Evolutionary conservation across 179 eudicot genomes (phyloP).

Genomic region (Gypsophila paniculata): DNA sequence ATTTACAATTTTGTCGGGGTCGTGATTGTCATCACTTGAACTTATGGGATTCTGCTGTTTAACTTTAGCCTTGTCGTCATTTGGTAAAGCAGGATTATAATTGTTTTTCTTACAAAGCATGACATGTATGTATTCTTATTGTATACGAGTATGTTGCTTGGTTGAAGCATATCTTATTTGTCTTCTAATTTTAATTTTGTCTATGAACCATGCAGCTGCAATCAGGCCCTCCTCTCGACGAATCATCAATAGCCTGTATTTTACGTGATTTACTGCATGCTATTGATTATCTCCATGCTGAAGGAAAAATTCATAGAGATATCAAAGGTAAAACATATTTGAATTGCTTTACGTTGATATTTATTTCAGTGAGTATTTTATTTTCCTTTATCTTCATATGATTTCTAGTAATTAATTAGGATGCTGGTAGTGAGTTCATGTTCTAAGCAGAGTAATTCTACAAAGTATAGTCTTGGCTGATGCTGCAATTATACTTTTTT

Average conservation of each 20-base stretch:
- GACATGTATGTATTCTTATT: background rate
- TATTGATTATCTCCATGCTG: constrained; percentile 84
- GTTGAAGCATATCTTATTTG: background rate
- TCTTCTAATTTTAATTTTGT: constrained; percentile 26
- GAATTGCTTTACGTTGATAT: background rate
- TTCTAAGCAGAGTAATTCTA: constrained; percentile 16
- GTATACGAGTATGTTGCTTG: no score
- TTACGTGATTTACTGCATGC: constrained; percentile 93
- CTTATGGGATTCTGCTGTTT: background rate
- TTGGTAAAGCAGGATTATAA: constrained; percentile 7
- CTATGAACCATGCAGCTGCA: constrained; percentile 77
- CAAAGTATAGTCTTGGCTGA: constrained; percentile 16
- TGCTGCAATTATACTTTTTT: constrained; percentile 9
- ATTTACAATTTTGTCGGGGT: constrained; percentile 5
- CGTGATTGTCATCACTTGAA: background rate
- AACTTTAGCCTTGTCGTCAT: background rate
- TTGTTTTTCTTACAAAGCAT: background rate
- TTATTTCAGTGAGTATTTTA: background rate
- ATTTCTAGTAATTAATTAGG: background rate
- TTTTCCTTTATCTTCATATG: background rate
- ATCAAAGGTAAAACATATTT: constrained; percentile 59
- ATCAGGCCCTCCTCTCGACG: constrained; percentile 91
- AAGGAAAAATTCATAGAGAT: constrained; percentile 96
- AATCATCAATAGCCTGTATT: constrained; percentile 84
- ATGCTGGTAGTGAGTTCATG: background rate